Percentiles rank a stretch among this genome's conserved stretches.
These are phyloP conservation scores for Rusavskia elegans DNA, from an alignment of 495 filamentous ascomycete genomes.

Conservation along the genomic window DNA sequence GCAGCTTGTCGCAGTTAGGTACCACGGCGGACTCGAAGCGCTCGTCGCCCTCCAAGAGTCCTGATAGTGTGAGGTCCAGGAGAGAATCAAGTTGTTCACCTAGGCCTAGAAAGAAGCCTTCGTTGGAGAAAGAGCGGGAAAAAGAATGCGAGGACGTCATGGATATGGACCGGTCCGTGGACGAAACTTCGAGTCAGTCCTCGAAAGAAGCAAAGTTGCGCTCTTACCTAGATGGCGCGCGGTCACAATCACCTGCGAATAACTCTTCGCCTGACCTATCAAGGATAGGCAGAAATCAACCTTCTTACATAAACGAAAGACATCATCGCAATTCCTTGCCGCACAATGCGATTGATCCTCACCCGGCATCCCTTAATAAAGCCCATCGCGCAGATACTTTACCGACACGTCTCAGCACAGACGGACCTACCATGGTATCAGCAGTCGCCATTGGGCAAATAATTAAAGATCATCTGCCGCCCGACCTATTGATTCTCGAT, in stretches of 20 bases:
- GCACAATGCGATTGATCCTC: constrained; percentile 17
- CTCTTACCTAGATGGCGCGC: constrained; percentile 20
- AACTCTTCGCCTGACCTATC: constrained; percentile 16
- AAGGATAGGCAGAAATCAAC: constrained; percentile 4
- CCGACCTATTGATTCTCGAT: constrained; percentile 64
- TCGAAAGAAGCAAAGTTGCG: constrained; percentile 11
- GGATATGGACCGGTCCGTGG: constrained; percentile 9
- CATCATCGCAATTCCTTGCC: constrained; percentile 34
- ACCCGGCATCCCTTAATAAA: constrained; percentile 7
- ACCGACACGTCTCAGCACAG: constrained; percentile 23
- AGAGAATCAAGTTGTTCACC: constrained; percentile 6
- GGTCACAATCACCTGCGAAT: constrained; percentile 23
- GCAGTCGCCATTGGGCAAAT: constrained; percentile 49
- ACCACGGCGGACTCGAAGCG: constrained; percentile 5
- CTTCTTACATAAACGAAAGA: constrained; percentile 30
- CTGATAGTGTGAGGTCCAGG: background rate
- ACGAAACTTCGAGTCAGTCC: constrained; percentile 2
- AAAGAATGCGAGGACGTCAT: background rate
- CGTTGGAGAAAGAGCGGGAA: background rate
- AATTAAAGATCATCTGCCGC: constrained; percentile 33
- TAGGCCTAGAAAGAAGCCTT: constrained; percentile 10
- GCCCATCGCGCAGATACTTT: constrained; percentile 40
- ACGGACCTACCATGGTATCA: constrained; percentile 37
- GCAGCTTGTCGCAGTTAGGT: constrained; percentile 25
- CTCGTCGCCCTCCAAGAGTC: background rate